phyloP scores from a whole-genome alignment of 305 asterid species.

The Fraxinus xanthoxyloides region DNA sequence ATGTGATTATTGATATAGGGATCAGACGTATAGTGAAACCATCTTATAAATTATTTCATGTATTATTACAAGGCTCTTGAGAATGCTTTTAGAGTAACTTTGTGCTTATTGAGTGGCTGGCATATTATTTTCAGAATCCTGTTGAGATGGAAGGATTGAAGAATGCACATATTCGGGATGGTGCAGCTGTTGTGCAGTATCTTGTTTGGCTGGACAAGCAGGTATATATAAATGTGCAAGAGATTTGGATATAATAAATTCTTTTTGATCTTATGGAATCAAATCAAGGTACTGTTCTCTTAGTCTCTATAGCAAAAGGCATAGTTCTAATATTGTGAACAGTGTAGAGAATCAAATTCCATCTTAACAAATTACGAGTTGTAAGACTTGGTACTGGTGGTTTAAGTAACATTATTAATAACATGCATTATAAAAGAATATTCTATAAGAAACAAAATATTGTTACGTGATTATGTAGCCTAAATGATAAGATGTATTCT shows the following conservation, averaged over 20 bases:
- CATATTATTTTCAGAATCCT: conserved; percentile 62
- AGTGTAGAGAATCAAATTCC: not conserved
- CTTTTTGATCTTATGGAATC: not conserved
- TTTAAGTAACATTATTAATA: not conserved
- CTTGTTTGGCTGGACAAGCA: conserved; percentile 88
- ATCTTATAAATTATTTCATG: conserved; percentile 2
- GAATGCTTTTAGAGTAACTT: not conserved
- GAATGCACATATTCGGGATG: conserved; percentile 90
- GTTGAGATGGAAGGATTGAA: conserved; percentile 89
- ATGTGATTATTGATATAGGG: not conserved
- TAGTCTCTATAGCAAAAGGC: not conserved
- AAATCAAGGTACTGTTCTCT: conserved; percentile 12
- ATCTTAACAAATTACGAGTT: not conserved
- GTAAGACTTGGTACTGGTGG: not conserved
- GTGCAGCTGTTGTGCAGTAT: conserved; percentile 95
- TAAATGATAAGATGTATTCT: not conserved
- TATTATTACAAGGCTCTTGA: not conserved
- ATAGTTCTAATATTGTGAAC: conserved; percentile 5
- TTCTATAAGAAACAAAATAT: not conserved
- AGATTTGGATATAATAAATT: not conserved
- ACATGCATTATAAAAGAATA: not conserved
- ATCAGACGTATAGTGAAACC: not conserved
- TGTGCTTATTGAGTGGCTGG: conserved; percentile 24
- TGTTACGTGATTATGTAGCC: not conserved
- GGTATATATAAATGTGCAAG: conserved; percentile 35